Evolutionary conservation across 805 yeast genomes (phyloP).

Genomic region (Teunomyces atbi): DNA sequence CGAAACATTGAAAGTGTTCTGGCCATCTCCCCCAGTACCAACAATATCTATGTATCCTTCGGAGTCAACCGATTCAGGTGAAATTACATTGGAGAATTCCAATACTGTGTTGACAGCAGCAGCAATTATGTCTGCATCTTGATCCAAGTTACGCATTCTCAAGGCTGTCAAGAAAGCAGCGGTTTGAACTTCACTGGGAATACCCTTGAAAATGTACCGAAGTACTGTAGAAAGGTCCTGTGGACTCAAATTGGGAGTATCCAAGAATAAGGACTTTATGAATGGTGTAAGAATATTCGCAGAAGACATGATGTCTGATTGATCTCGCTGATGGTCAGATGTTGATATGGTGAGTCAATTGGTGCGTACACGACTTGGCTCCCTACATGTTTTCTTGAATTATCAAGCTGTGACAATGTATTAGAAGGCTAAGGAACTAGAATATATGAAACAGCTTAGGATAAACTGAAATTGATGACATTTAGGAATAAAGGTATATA

Average conservation of each 20-base stretch:
- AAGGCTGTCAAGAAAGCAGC: slow-evolving; percentile 80
- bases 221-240: slow-evolving; percentile 65
- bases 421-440: no score
- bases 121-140: slow-evolving; percentile 76
- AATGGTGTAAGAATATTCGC: slow-evolving; percentile 48
- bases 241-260: slow-evolving; percentile 63
- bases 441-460: no score
- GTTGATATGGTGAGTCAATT: background rate
- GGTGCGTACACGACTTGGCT: background rate
- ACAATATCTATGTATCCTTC: slow-evolving; percentile 80
- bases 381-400: background rate
- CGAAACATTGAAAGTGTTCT: slow-evolving; percentile 93
- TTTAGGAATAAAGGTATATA: no score
- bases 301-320: slow-evolving; percentile 7
- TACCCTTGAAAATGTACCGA: slow-evolving; percentile 55
- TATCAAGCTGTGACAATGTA: no score
- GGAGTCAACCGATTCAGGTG: slow-evolving; percentile 40
- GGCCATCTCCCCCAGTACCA: slow-evolving; percentile 99
- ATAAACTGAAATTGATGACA: no score
- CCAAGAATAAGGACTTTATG: slow-evolving; percentile 59
- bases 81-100: slow-evolving; percentile 59
- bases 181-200: slow-evolving; percentile 65
- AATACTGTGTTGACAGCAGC: slow-evolving; percentile 78
- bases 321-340: background rate
- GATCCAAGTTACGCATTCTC: slow-evolving; percentile 72